A percentile compares a stretch with the other conserved stretches of the same genome.
Conservation (phyloP, 495 filamentous ascomycete species). For the Chaetomidium leptoderma region DNA sequence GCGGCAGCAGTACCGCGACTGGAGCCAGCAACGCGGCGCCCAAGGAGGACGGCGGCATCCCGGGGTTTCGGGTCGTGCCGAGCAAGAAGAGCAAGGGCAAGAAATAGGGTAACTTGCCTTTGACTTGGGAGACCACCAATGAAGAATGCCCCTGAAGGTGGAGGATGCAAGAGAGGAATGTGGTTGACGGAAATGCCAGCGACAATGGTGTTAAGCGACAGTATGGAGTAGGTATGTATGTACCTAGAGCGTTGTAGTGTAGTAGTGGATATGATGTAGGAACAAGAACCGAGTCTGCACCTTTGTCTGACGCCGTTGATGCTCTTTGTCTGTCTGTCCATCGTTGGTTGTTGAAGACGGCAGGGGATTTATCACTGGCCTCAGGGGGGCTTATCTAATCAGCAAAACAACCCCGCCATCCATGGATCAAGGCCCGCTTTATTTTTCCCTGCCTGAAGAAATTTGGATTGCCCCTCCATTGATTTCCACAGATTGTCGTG, state of each 20-base stretch:
- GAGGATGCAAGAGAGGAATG: not conserved
- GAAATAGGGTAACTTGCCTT: conserved; percentile 21
- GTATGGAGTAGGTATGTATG: not conserved
- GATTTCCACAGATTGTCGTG: not conserved
- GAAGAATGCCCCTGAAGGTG: not conserved
- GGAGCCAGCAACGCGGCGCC: conserved; percentile 11
- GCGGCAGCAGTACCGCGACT: conserved; percentile 30
- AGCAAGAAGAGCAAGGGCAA: conserved; percentile 83
- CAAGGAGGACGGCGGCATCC: conserved; percentile 48
- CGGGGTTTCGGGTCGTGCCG: conserved; percentile 82
- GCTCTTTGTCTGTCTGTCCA: not conserved
- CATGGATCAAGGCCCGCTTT: conserved; percentile 31
- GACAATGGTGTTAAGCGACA: not conserved
- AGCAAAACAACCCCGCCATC: conserved; percentile 8
- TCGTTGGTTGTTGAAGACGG: too few relatives aligned
- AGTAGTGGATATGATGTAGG: not conserved
- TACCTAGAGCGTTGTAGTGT: not conserved
- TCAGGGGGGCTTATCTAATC: conserved; percentile 30
- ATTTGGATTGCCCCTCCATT: conserved; percentile 24
- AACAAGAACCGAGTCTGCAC: not conserved
- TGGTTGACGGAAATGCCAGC: not conserved
- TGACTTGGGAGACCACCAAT: not conserved
- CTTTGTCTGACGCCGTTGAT: not conserved
- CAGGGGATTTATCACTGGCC: too few relatives aligned
- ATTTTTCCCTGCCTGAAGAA: conserved; percentile 17